Percentiles rank a stretch among this genome's conserved stretches.
Evolutionary conservation across 2,329 filamentous ascomycete species (phyloP).

Genomic region (Capronia americana): DNA sequence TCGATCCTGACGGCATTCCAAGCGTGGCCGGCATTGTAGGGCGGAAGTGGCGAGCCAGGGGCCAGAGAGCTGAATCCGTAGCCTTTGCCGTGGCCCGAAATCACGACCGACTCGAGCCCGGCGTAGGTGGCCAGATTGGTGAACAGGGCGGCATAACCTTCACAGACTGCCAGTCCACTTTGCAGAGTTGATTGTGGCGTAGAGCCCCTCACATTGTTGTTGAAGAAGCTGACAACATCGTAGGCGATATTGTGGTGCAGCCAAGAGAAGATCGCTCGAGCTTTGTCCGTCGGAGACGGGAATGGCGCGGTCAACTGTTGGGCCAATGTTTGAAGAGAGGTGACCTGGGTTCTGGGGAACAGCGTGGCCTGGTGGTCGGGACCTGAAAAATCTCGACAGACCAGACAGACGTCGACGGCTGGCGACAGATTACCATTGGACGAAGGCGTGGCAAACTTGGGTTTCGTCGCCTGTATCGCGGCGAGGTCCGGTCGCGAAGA

Average conservation of each 20-base stretch:
- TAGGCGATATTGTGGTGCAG: conserved; percentile 92
- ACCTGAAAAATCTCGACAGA: conserved; percentile 85
- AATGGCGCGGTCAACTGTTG: conserved; percentile 80
- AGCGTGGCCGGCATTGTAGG: conserved; percentile 72
- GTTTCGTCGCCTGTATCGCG: conserved; percentile 61
- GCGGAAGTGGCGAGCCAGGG: conserved; percentile 70
- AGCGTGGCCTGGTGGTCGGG: conserved; percentile 79
- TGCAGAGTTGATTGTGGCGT: conserved; percentile 76
- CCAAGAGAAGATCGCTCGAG: conserved; percentile 92
- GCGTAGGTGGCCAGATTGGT: conserved; percentile 77
- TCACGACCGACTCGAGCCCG: conserved; percentile 76
- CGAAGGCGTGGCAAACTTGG: conserved; percentile 39
- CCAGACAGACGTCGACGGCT: conserved; percentile 63
- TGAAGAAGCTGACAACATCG: conserved; percentile 80
- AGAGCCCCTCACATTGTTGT: conserved; percentile 68
- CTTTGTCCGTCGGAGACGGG: conserved; percentile 84
- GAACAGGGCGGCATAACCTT: conserved; percentile 87
- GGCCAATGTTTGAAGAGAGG: conserved; percentile 77
- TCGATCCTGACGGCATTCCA: conserved; percentile 95
- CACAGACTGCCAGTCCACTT: conserved; percentile 83
- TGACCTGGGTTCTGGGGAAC: conserved; percentile 75
- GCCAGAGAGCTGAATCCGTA: conserved; percentile 71
- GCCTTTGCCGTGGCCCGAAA: conserved; percentile 85
- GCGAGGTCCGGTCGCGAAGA: conserved; percentile 65
- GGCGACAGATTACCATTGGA: conserved; percentile 37